phyloP scores from a whole-genome alignment of 2,329 filamentous ascomycete genomes.

The Aspergillus terreus region DNA sequence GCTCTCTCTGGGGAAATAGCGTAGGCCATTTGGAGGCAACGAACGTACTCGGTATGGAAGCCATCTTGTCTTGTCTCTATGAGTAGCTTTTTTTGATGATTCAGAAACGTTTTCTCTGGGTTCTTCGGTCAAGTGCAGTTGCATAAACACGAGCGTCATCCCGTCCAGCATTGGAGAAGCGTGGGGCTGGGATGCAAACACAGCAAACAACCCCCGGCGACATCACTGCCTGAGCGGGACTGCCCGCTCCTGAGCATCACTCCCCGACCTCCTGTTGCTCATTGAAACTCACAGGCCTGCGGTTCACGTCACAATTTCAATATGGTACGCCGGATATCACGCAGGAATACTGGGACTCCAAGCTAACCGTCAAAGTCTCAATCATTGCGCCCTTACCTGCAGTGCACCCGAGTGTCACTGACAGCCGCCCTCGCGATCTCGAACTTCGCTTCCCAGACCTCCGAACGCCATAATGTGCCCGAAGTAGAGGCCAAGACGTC shows the following conservation, averaged over 20 bases:
- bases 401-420: constrained; percentile 90
- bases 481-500: constrained; percentile 92
- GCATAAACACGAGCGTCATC: constrained; percentile 16
- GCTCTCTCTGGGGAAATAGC: neutral
- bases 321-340: constrained; percentile 24
- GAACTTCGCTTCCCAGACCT: constrained; percentile 96
- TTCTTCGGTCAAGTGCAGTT: constrained; percentile 9
- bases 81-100: neutral
- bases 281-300: neutral
- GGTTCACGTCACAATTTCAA: constrained; percentile 17
- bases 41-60: constrained; percentile 52
- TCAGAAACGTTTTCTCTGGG: constrained; percentile 3
- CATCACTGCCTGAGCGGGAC: constrained; percentile 12
- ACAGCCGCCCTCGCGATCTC: constrained; percentile 90
- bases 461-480: constrained; percentile 95
- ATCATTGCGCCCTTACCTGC: constrained; percentile 93
- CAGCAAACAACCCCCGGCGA: constrained; percentile 24
- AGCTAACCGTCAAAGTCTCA: constrained; percentile 63
- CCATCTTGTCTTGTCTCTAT: constrained; percentile 41
- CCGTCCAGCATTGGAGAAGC: constrained; percentile 11
- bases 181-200: constrained; percentile 30
- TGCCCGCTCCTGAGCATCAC: constrained; percentile 13
- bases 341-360: neutral
- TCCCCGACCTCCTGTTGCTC: neutral
- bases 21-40: neutral